These are phyloP conservation scores for Edaphochlamys debaryana DNA, from an alignment of 139 green algal genomes.

Conservation along the genomic window DNA sequence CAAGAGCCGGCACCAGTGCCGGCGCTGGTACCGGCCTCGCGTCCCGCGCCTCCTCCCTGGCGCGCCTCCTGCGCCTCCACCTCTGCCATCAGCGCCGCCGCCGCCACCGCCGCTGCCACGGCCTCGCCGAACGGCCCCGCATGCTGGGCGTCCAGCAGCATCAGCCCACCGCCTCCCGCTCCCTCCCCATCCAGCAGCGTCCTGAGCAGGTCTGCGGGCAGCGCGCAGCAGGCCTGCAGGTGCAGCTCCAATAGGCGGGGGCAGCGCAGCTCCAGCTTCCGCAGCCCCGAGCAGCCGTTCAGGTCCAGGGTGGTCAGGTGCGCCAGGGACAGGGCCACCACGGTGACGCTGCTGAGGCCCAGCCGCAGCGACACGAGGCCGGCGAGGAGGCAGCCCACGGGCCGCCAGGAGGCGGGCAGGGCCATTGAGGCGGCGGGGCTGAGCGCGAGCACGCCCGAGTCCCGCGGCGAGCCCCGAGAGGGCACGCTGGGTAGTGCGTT, in stretches of 20 bases:
- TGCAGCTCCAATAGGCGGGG: slow-evolving; percentile 56
- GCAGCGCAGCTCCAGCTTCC: slow-evolving; percentile 63
- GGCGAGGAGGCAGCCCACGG: slow-evolving; percentile 27
- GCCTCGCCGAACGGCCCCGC: slow-evolving; percentile 11
- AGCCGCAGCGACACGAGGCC: slow-evolving; percentile 49
- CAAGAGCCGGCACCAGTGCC: neutral
- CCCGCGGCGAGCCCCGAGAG: neutral
- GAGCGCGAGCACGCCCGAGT: slow-evolving; percentile 18
- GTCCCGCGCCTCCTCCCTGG: too few species aligned
- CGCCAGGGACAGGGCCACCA: slow-evolving; percentile 62
- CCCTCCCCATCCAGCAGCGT: neutral
- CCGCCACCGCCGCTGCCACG: slow-evolving; percentile 22
- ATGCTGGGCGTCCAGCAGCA: slow-evolving; percentile 57
- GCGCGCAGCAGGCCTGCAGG: slow-evolving; percentile 52
- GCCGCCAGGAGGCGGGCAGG: neutral
- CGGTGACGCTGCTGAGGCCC: slow-evolving; percentile 55
- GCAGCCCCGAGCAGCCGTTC: slow-evolving; percentile 58
- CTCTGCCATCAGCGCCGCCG: slow-evolving; percentile 7
- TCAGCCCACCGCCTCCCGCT: slow-evolving; percentile 4
- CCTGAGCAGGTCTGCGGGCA: slow-evolving; percentile 18
- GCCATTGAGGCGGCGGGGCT: neutral
- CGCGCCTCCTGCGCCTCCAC: neutral
- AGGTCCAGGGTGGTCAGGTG: slow-evolving; percentile 62
- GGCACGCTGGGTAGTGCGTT: neutral
- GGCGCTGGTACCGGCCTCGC: too few species aligned